Percentiles rank a stretch among this genome's conserved stretches.
Evolutionary conservation across 495 filamentous ascomycete genomes (phyloP).

Genomic region (Neurospora africana): DNA sequence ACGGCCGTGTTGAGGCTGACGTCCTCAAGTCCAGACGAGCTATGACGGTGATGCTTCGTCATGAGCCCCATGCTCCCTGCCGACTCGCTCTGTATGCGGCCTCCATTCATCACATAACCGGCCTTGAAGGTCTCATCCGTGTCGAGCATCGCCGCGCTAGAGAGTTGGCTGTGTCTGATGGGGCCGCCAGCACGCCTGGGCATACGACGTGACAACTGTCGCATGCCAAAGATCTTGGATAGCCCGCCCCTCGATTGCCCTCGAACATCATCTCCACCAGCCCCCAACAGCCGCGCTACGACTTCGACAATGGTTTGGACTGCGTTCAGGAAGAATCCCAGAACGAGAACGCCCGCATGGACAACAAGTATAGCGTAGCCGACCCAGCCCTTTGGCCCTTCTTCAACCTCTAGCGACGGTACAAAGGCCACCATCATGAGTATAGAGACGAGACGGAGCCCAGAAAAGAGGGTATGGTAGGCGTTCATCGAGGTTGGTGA

Average conservation of each 20-base stretch:
- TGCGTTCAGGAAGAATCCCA: slow-evolving; percentile 89
- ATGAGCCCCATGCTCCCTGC: slow-evolving; percentile 68
- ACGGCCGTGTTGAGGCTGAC: slow-evolving; percentile 30
- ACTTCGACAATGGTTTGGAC: slow-evolving; percentile 85
- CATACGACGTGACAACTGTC: slow-evolving; percentile 73
- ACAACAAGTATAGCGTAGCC: slow-evolving; percentile 84
- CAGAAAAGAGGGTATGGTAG: slow-evolving; percentile 78
- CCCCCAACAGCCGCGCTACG: slow-evolving; percentile 64
- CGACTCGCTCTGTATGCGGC: slow-evolving; percentile 68
- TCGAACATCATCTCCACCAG: slow-evolving; percentile 59
- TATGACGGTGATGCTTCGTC: slow-evolving; percentile 31
- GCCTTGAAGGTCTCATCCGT: slow-evolving; percentile 52
- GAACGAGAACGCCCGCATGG: slow-evolving; percentile 78
- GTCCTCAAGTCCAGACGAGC: slow-evolving; percentile 33
- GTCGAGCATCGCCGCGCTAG: slow-evolving; percentile 67
- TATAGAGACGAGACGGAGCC: slow-evolving; percentile 65
- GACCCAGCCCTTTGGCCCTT: slow-evolving; percentile 81
- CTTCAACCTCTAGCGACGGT: slow-evolving; percentile 64
- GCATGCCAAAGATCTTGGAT: slow-evolving; percentile 83
- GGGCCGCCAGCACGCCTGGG: slow-evolving; percentile 45
- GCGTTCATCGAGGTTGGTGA: slow-evolving; percentile 94
- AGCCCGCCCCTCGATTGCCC: slow-evolving; percentile 78
- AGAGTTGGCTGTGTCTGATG: slow-evolving; percentile 66
- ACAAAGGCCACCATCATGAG: slow-evolving; percentile 82
- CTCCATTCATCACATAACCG: slow-evolving; percentile 50